Evolutionary conservation across 352 stramenopile species (phyloP), one percentile per base, ranked within the genome.

Genomic region (Phytopythium cucurbitacearum): DNA sequence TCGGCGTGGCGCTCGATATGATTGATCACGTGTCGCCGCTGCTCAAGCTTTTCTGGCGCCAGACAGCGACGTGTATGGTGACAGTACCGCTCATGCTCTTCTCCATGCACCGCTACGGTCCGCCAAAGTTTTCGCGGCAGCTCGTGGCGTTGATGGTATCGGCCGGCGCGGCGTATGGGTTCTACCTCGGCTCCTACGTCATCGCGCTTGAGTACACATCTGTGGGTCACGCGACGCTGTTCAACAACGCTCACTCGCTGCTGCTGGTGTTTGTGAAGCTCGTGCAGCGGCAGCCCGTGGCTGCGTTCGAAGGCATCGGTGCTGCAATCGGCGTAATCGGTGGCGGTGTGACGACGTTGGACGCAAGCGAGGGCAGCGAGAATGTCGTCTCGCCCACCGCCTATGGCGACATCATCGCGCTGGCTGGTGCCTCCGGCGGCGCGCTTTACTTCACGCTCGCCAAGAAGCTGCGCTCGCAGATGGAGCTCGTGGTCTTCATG

Each of bases 41-140:
- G 38, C 73, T 96, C 64, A 95, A 95, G 56, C 76, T 96, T 34
- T 87, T 91, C 21, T 97, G 89, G 89, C 72, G 84, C 15, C 86
- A 93, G 54, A 83, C 55, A 34, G 80, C 70, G 15, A 94, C 87
- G 9, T 76, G 64, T 7, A 56, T 91, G 16, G 60, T 74, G 35
- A 79, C 88, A 5, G 59, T 84, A 28, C 65, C 76, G 3, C 60
- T 91, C 4, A 65, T 65, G 44, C 43, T 80, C 35, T 58, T 63
- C 35, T 67, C 80, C 40, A 52, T 85, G 35, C 59, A 67, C 32
- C 65, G 67, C 7, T 61, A 69, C 32, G 60, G 67, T 12, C 56
- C 64, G 9, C 70, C 71, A 4, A 38, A 40, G 50, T 32, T 76
- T 7, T 62, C 59, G 7, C 67, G 54, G 5, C 58, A 82, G 21